Evolutionary conservation across 1,284 basidiomycete genomes (phyloP), one percentile per base, ranked within the genome.

Genomic region (Uromyces viciae-fabae): DNA sequence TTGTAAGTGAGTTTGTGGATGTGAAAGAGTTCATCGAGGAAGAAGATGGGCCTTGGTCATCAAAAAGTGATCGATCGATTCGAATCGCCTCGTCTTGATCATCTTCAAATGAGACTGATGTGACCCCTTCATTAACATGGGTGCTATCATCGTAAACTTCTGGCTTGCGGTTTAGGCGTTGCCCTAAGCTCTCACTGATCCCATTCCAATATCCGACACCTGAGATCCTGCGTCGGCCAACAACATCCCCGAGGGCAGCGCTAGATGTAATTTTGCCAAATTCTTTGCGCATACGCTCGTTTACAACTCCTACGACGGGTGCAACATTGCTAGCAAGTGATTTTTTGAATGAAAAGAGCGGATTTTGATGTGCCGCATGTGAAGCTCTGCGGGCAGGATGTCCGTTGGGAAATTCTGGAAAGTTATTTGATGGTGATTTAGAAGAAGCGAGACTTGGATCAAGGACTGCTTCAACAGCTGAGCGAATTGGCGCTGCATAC

Each of bases 21-120:
- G 36, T 33, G 42, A 49, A 75, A 22, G 73, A 64, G 42, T 52
- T 60, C 42, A 60, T 79, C 22, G 56, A 46, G 14, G 77, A 60
- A 31, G 54, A 60, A 9, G 64, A 60, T 25, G 52, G 62, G 3
- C 54, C 28, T 9, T 74, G 69, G 19, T 49, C 28, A 36, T 74
- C 68, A 40, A 60, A 60, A 25, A 75, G 38, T 14, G 33, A 25
- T 0, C 49, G 40, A 43, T 79, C 76, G n/a, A 79, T 54, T 33
- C 36, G 52, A 28, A 71, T 71, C 14, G 62, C 52, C 19, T 58
- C 52, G 40, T 79, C 58, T 36, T 43, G 28, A 56, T 75, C 73
- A 62, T 75, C 75, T 33, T 81, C 78, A 62, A 81, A 81, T 33
- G 78, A 81, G 3, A 81, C 38, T 11, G 78, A 81, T 7, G 69